A percentile compares a stretch with the other conserved stretches of the same genome.
Evolutionary conservation across 1,139 yeast genomes (phyloP).

Genomic region (Candida sp.): DNA sequence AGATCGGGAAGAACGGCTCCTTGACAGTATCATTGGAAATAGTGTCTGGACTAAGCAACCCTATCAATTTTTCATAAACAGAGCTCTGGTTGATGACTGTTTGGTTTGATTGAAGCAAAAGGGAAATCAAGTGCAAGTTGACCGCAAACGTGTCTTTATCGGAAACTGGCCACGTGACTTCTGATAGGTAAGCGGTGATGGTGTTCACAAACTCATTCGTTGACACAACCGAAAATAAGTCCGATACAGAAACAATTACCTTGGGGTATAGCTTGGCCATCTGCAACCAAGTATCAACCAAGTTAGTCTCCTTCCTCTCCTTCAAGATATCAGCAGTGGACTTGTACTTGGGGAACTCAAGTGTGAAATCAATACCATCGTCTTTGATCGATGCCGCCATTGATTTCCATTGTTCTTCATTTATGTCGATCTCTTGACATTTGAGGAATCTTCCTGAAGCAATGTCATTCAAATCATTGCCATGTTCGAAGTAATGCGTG

Average conservation of each 20-base stretch:
- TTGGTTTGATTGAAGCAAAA: conserved; percentile 36
- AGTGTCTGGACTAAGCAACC: conserved; percentile 27
- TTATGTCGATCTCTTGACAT: conserved; percentile 26
- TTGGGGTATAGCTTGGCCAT: conserved; percentile 57
- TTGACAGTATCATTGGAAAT: conserved; percentile 26
- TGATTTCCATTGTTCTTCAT: conserved; percentile 25
- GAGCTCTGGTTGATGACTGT: conserved; percentile 3
- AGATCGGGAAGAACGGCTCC: conserved; percentile 54
- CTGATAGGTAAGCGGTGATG: not conserved
- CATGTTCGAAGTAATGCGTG: conserved; percentile 36
- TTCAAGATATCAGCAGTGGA: conserved; percentile 16
- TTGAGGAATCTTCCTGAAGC: conserved; percentile 25
- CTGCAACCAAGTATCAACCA: conserved; percentile 52
- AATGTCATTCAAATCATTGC: conserved; percentile 23
- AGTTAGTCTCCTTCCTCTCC: conserved; percentile 33
- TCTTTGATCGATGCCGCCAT: conserved; percentile 15
- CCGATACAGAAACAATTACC: conserved; percentile 52
- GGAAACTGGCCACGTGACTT: conserved; percentile 4
- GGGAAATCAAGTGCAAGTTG: conserved; percentile 13
- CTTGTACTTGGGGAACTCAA: conserved; percentile 16
- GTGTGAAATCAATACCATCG: conserved; percentile 18
- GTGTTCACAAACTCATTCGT: conserved; percentile 3
- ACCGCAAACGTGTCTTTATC: conserved; percentile 9
- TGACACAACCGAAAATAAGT: conserved; percentile 31
- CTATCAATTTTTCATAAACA: conserved; percentile 33